Conservation (phyloP, 352 stramenopile genomes). For the Elongisporangium prolatum region DNA sequence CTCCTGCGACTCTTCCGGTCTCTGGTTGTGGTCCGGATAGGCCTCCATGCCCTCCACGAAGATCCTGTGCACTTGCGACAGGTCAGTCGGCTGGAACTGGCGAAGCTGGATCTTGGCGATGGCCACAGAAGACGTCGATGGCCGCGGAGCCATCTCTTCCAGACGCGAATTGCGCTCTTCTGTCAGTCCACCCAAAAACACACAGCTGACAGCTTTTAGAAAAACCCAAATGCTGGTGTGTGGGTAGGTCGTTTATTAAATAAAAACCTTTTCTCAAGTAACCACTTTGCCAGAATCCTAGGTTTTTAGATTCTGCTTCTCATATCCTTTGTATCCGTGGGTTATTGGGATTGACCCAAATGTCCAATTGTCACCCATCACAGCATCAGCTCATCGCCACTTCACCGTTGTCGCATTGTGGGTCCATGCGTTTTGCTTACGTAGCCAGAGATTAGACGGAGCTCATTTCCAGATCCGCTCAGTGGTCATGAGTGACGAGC, state of each 20-base stretch:
- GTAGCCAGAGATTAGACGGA: not conserved
- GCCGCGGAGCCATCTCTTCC: not conserved
- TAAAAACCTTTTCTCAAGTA: not conserved
- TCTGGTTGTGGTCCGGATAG: constrained; percentile 12
- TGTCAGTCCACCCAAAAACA: too few species aligned
- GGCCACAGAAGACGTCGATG: too few species aligned
- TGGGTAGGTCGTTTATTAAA: not conserved
- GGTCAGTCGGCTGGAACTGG: constrained; percentile 13
- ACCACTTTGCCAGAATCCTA: too few species aligned
- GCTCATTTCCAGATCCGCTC: not conserved
- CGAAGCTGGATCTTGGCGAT: constrained; percentile 1
- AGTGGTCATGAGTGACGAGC: not conserved
- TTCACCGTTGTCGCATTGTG: not conserved
- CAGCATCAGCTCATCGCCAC: not conserved
- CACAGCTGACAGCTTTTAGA: too few species aligned
- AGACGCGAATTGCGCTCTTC: not conserved
- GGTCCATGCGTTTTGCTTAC: not conserved
- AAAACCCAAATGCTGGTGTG: not conserved
- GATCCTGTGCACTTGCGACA: constrained; percentile 10
- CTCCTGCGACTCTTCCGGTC: constrained; percentile 6
- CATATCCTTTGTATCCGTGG: not conserved
- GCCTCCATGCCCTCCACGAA: constrained; percentile 18
- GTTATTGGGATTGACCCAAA: not conserved
- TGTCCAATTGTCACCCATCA: not conserved
- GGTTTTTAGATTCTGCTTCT: not conserved